Evolutionary conservation across 495 filamentous ascomycete species (phyloP).

Genomic region (Trichoderma gamsii): DNA sequence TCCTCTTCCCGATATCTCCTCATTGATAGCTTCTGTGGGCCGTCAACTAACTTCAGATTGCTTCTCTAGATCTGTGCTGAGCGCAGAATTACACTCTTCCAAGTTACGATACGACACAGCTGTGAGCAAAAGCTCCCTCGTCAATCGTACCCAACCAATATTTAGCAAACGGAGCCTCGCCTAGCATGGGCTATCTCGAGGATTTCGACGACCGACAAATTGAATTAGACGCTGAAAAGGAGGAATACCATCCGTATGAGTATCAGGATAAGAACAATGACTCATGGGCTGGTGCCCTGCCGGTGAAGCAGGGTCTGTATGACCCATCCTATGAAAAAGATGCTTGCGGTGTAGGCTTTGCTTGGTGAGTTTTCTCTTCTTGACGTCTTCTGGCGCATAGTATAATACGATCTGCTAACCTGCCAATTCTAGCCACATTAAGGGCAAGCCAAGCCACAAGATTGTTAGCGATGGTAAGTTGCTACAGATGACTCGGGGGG

Average conservation of each 20-base stretch:
- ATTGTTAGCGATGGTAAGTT: conserved; percentile 96
- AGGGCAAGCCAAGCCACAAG: conserved; percentile 95
- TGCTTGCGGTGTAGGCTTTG: conserved; percentile 98
- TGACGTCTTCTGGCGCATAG: conserved; percentile 16
- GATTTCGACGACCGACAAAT: conserved; percentile 54
- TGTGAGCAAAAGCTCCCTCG: conserved; percentile 6
- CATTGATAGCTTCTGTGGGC: background rate
- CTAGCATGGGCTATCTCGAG: conserved; percentile 53
- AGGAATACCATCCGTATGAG: conserved; percentile 59
- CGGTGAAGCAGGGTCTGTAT: conserved; percentile 96
- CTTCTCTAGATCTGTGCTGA: conserved; percentile 8
- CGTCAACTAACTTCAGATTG: background rate
- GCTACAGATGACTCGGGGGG: conserved; percentile 8
- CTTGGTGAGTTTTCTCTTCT: conserved; percentile 62
- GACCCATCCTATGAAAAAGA: conserved; percentile 96
- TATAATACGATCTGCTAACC: background rate
- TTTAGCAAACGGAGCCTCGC: conserved; percentile 30
- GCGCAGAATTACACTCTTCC: background rate
- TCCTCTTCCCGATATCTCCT: background rate
- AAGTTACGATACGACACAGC: background rate
- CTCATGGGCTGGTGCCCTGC: conserved; percentile 93
- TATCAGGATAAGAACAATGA: conserved; percentile 83
- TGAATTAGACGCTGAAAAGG: conserved; percentile 45
- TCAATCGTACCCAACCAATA: conserved; percentile 21
- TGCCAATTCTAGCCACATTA: conserved; percentile 68